Conservation (phyloP, 1,139 yeast species). For the Hemisphaericaspora xylofermentans region DNA sequence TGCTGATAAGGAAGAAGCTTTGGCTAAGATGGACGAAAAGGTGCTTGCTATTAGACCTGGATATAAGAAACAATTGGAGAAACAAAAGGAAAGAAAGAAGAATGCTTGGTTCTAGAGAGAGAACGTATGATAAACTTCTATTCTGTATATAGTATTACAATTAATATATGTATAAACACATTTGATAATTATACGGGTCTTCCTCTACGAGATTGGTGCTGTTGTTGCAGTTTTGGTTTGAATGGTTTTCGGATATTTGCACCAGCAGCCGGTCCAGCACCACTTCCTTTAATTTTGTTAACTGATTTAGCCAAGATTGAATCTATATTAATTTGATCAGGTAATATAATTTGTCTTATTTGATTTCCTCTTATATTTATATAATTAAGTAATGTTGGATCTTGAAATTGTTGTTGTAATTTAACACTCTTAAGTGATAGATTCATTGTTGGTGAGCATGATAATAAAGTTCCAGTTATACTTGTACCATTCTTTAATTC, state of each 20-base stretch:
- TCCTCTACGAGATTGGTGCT: neutral
- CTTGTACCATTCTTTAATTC: conserved; percentile 83
- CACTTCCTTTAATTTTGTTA: conserved; percentile 38
- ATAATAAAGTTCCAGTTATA: conserved; percentile 52
- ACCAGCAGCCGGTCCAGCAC: conserved; percentile 38
- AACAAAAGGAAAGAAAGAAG: conserved; percentile 47
- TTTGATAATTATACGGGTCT: neutral
- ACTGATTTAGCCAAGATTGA: conserved; percentile 54
- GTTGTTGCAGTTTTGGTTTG: neutral
- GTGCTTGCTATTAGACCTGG: conserved; percentile 65
- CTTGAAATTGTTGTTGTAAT: conserved; percentile 69
- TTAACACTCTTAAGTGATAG: conserved; percentile 80
- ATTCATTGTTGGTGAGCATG: conserved; percentile 93
- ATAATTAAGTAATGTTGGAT: conserved; percentile 71
- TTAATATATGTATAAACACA: neutral
- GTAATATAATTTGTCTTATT: conserved; percentile 78
- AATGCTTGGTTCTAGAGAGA: conserved; percentile 13
- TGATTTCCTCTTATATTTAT: conserved; percentile 90
- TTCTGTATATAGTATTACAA: conserved; percentile 1
- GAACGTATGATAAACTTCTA: neutral
- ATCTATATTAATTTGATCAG: conserved; percentile 86
- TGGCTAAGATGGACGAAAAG: conserved; percentile 69
- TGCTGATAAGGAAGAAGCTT: conserved; percentile 62
- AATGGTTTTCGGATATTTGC: conserved; percentile 1
- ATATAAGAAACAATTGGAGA: conserved; percentile 56